Conservation (phyloP, 2,329 filamentous ascomycete species). For the Xylaria sp. region DNA sequence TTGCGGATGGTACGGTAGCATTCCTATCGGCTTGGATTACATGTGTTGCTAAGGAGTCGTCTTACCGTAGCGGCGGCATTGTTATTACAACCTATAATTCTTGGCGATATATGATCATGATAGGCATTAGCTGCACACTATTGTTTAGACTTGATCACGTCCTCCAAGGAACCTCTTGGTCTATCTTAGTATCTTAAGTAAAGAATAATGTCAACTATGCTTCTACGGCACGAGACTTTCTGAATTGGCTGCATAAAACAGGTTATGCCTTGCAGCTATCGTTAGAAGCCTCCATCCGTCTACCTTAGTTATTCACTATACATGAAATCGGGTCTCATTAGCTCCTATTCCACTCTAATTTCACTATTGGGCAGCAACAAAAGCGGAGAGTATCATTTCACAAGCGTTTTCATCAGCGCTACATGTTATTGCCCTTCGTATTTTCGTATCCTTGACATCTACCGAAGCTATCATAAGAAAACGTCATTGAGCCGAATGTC, state of each 20-base stretch:
- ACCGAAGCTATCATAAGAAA: neutral
- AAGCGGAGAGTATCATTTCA: neutral
- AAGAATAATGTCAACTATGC: neutral
- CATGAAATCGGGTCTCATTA: neutral
- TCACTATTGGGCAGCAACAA: slow-evolving; percentile 9
- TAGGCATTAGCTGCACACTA: neutral
- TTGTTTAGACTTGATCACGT: neutral
- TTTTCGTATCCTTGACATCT: neutral
- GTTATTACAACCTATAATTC: neutral
- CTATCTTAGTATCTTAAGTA: neutral
- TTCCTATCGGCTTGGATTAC: slow-evolving; percentile 10
- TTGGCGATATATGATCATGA: neutral
- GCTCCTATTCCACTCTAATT: slow-evolving; percentile 1
- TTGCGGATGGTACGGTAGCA: slow-evolving; percentile 24
- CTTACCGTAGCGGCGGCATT: slow-evolving; percentile 1
- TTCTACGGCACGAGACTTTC: neutral
- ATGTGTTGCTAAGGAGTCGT: neutral
- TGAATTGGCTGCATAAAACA: neutral
- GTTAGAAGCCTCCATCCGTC: neutral
- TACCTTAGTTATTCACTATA: neutral
- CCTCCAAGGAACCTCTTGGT: neutral
- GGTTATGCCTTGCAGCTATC: neutral
- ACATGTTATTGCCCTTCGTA: neutral
- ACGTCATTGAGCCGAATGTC: neutral
- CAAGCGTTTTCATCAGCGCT: neutral